Conservation (phyloP, 169 alveolate species). For the Theileria parva region DNA sequence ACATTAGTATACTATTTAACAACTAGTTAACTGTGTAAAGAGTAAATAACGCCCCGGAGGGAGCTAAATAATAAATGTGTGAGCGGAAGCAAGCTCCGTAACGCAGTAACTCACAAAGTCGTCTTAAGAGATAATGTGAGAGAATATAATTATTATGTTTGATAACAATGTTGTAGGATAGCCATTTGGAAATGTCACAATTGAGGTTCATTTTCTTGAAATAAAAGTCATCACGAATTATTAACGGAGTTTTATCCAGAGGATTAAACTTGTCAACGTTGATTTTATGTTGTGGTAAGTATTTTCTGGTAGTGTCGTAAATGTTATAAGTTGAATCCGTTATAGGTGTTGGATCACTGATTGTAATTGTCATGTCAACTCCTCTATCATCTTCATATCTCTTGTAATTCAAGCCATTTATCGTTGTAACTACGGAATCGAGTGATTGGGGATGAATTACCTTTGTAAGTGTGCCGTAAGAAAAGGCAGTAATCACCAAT, state of each 20-base stretch:
- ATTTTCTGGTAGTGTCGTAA: too few relatives aligned
- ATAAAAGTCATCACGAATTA: constrained; percentile 38
- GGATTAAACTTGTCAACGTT: too few relatives aligned
- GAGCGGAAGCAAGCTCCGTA: neutral
- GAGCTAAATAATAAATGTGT: too few relatives aligned
- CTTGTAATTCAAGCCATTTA: constrained; percentile 21
- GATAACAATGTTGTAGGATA: constrained; percentile 48
- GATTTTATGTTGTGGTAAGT: neutral
- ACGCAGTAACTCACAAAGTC: constrained; percentile 29
- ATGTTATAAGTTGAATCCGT: too few relatives aligned
- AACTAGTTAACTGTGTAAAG: too few relatives aligned
- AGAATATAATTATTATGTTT: constrained; percentile 24
- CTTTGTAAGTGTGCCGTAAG: constrained; percentile 36
- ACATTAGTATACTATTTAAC: too few relatives aligned
- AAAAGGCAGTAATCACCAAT: constrained; percentile 50
- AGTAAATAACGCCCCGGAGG: too few relatives aligned
- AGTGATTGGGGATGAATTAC: neutral
- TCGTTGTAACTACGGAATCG: constrained; percentile 27
- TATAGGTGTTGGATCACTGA: constrained; percentile 25
- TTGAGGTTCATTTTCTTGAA: constrained; percentile 65
- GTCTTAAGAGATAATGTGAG: constrained; percentile 42
- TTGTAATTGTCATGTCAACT: constrained; percentile 26
- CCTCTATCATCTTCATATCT: constrained; percentile 56
- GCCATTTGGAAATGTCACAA: constrained; percentile 58
- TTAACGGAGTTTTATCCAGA: neutral